Evolutionary conservation across 2,329 filamentous ascomycete genomes (phyloP).

Genomic region (Trichophyton mentagrophytes): DNA sequence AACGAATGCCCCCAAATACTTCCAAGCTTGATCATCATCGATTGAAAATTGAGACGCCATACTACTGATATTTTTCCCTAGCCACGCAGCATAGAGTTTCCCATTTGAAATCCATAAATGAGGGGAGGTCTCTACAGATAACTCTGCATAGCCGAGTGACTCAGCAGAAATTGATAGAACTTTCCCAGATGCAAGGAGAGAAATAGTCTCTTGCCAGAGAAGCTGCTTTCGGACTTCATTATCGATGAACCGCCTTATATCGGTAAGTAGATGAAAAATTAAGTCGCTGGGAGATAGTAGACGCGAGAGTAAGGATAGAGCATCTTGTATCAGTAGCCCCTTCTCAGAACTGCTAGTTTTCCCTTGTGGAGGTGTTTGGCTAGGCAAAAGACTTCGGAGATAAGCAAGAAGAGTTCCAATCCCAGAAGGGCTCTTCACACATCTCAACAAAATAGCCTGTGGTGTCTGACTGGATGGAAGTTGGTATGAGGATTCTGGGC

Average conservation of each 20-base stretch:
- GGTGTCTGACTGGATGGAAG: conserved; percentile 15
- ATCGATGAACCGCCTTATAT: conserved; percentile 29
- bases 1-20: conserved; percentile 33
- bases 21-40: conserved; percentile 20
- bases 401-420: conserved; percentile 65
- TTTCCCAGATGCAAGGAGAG: conserved; percentile 47
- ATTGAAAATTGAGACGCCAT: conserved; percentile 33
- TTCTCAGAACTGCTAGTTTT: conserved; percentile 24
- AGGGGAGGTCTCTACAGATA: conserved; percentile 17
- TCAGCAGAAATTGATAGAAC: conserved; percentile 47
- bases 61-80: conserved; percentile 49
- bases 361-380: conserved; percentile 16
- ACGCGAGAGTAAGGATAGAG: conserved; percentile 25
- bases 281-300: conserved; percentile 35
- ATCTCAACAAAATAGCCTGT: conserved; percentile 43
- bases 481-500: conserved; percentile 14
- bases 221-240: conserved; percentile 37
- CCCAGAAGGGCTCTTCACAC: conserved; percentile 61
- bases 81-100: conserved; percentile 54
- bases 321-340: conserved; percentile 23
- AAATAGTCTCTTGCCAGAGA: conserved; percentile 52
- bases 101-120: conserved; percentile 53
- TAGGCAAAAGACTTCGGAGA: conserved; percentile 46
- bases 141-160: conserved; percentile 31
- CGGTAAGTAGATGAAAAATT: conserved; percentile 33